Conservation (phyloP, 495 filamentous ascomycete genomes). For the Neurospora cerealis region DNA sequence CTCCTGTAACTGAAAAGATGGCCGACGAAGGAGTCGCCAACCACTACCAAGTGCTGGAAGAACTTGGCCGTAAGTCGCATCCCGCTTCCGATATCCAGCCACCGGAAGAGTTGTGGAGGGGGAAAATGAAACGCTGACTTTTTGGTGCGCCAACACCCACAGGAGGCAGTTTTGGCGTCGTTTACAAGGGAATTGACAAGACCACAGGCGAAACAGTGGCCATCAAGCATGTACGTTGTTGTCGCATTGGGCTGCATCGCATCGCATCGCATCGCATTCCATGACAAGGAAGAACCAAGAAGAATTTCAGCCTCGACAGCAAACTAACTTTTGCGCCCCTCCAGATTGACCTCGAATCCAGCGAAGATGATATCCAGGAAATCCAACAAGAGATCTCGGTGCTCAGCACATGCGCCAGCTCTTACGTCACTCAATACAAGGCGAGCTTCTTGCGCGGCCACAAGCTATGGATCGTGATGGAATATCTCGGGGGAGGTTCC, state of each 20-base stretch:
- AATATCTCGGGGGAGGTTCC: conserved; percentile 87
- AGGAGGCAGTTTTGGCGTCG: conserved; percentile 91
- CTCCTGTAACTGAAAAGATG: conserved; percentile 21
- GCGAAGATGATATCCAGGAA: conserved; percentile 94
- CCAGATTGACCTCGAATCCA: conserved; percentile 95
- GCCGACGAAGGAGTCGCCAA: conserved; percentile 61
- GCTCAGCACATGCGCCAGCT: conserved; percentile 85
- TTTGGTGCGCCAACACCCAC: conserved; percentile 6
- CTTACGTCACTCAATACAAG: conserved; percentile 92
- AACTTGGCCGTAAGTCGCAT: conserved; percentile 69
- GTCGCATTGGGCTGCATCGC: not conserved
- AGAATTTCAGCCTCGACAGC: not conserved
- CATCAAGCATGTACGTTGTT: conserved; percentile 67
- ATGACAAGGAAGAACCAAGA: not conserved
- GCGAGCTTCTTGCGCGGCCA: conserved; percentile 87
- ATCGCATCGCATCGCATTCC: not conserved
- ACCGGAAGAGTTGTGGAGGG: not conserved
- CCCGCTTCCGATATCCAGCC: not conserved
- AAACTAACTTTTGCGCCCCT: conserved; percentile 15
- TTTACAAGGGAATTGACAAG: conserved; percentile 90
- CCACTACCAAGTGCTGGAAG: conserved; percentile 84
- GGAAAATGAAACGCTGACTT: conserved; percentile 10
- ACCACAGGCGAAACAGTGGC: conserved; percentile 81
- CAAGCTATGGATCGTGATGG: conserved; percentile 99
- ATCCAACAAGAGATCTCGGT: conserved; percentile 97